Conservation (phyloP, 176 grass and related monocot species). For the Musa troglodytarum region DNA sequence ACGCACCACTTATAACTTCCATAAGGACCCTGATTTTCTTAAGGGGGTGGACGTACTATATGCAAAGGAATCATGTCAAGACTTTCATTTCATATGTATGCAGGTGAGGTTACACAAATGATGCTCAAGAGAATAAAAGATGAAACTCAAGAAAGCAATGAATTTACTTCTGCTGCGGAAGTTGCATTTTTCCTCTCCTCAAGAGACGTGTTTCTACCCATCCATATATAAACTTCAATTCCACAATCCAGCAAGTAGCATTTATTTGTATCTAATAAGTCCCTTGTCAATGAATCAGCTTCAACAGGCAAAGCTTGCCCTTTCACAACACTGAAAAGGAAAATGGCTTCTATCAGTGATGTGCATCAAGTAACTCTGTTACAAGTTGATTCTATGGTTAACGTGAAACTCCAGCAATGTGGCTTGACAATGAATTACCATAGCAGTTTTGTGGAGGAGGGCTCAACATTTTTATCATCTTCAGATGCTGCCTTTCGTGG, state of each 20-base stretch:
- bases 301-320: conserved; percentile 42
- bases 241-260: conserved; percentile 77
- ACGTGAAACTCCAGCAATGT: conserved; percentile 1
- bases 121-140: conserved; percentile 2
- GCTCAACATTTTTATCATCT: conserved; percentile 30
- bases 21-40: too few species aligned
- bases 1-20: too few species aligned
- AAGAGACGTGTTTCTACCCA: conserved; percentile 74
- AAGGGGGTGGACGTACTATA: too few species aligned
- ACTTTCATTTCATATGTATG: not conserved
- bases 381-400: not conserved
- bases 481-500: conserved; percentile 52
- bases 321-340: conserved; percentile 44
- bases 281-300: conserved; percentile 50
- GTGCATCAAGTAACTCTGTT: conserved; percentile 7
- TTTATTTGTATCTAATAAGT: conserved; percentile 79
- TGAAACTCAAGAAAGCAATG: not conserved
- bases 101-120: not conserved
- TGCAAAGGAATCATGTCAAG: not conserved
- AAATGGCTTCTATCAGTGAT: conserved; percentile 10
- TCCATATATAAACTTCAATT: conserved; percentile 78
- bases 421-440: conserved; percentile 36
- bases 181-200: conserved; percentile 81
- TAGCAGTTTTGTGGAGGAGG: conserved; percentile 46
- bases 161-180: conserved; percentile 72